Conservation (phyloP, 2,329 filamentous ascomycete genomes). For the Fusarium sp. region DNA sequence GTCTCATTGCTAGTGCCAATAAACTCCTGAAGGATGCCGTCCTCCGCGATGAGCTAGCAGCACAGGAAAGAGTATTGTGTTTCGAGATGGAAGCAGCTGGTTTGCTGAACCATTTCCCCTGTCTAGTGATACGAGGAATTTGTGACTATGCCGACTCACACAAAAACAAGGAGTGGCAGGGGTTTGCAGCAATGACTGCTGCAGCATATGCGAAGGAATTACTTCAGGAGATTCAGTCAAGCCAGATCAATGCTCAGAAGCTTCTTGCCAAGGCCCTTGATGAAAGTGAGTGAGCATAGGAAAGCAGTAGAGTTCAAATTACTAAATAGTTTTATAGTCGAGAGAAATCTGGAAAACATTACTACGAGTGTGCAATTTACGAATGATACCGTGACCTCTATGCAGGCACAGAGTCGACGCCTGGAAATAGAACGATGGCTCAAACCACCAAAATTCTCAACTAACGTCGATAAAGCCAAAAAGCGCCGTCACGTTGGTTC, state of each 20-base stretch:
- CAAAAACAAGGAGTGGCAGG: constrained; percentile 17
- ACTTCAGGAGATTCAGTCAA: no score
- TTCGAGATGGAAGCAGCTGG: constrained; percentile 16
- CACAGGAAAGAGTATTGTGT: not conserved
- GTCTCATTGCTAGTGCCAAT: not conserved
- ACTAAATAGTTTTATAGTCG: no score
- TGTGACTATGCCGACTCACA: constrained; percentile 56
- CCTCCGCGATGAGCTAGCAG: not conserved
- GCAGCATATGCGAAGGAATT: no score
- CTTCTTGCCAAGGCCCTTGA: no score
- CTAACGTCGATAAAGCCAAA: constrained; percentile 18
- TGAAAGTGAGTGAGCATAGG: no score
- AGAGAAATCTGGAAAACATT: no score
- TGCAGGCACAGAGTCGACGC: accelerated
- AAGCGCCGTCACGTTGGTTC: constrained; percentile 14
- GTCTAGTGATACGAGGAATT: constrained; percentile 53
- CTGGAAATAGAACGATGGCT: constrained; percentile 26
- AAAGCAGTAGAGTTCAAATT: no score
- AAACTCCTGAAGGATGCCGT: constrained; percentile 9
- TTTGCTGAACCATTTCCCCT: constrained; percentile 40
- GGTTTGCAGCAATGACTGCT: no score
- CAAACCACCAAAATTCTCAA: constrained; percentile 12
- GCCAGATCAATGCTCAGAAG: no score
- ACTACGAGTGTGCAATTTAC: no score
- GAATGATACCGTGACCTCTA: not conserved